Conservation (phyloP, 2,329 filamentous ascomycete genomes). For the Nigrograna mackinnonii region DNA sequence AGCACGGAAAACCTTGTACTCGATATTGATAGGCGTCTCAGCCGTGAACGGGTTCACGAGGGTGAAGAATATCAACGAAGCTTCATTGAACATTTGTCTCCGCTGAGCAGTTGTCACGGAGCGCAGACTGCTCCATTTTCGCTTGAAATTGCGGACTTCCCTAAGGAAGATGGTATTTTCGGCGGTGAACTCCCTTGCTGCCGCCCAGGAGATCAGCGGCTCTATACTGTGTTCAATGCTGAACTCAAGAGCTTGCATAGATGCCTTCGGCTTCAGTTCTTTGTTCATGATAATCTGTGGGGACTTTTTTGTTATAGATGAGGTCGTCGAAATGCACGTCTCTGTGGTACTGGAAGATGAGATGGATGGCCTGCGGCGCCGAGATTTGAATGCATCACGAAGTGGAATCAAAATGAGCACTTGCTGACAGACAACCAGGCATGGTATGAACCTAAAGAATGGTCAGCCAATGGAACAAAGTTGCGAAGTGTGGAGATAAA, state of each 20-base stretch:
- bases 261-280: conserved; percentile 35
- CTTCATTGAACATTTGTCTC: conserved; percentile 41
- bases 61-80: conserved; percentile 41
- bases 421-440: conserved; percentile 41
- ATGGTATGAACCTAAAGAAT: conserved; percentile 34
- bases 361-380: conserved; percentile 16
- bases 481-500: background rate
- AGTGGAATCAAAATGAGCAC: conserved; percentile 41
- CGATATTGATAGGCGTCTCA: conserved; percentile 42
- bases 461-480: conserved; percentile 8
- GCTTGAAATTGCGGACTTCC: conserved; percentile 42
- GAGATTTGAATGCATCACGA: conserved; percentile 27
- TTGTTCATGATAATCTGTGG: conserved; percentile 23
- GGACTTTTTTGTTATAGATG: conserved; percentile 23
- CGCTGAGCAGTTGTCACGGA: conserved; percentile 33
- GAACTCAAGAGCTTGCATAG: conserved; percentile 41
- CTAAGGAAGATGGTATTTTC: conserved; percentile 43
- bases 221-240: conserved; percentile 40
- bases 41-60: conserved; percentile 42
- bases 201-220: conserved; percentile 38
- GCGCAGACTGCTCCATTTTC: conserved; percentile 32
- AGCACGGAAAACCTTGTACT: conserved; percentile 42
- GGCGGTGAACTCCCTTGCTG: conserved; percentile 39
- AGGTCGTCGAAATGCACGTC: conserved; percentile 25
- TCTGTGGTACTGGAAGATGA: conserved; percentile 27